Evolutionary conservation across 2,329 filamentous ascomycete genomes (phyloP).

Genomic region (Bisporella sp.): DNA sequence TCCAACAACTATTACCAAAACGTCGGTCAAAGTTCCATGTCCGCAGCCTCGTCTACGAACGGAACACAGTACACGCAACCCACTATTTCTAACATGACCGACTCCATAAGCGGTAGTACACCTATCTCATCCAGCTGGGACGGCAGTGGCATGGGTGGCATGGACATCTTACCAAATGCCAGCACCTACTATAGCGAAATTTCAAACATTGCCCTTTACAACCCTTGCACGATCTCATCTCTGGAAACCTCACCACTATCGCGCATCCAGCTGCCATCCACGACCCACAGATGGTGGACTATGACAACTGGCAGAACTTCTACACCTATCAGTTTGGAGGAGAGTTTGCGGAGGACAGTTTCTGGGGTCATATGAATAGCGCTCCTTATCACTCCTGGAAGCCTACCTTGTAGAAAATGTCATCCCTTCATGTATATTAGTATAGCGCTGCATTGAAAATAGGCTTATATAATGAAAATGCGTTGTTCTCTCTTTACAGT

Average conservation of each 20-base stretch:
- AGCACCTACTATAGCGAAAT: background rate
- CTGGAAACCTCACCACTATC: slow-evolving; percentile 40
- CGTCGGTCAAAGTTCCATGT: no score
- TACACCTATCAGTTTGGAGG: slow-evolving; percentile 45
- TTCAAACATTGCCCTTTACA: slow-evolving; percentile 48
- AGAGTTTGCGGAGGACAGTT: slow-evolving; percentile 46
- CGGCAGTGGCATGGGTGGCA: slow-evolving; percentile 9
- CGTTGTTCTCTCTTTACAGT: background rate
- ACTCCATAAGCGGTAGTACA: background rate
- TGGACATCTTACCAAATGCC: background rate
- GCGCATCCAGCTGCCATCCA: background rate
- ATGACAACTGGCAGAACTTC: slow-evolving; percentile 3
- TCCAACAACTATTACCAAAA: no score
- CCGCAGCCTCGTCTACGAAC: no score
- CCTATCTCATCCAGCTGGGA: slow-evolving; percentile 1
- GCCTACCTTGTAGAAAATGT: no score
- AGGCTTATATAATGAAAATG: background rate
- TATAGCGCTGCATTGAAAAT: background rate
- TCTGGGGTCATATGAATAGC: slow-evolving; percentile 50
- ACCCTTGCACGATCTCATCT: slow-evolving; percentile 49
- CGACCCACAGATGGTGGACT: slow-evolving; percentile 4
- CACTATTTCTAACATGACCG: slow-evolving; percentile 21
- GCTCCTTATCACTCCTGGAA: no score
- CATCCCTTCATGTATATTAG: slow-evolving; percentile 10
- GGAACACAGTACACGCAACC: slow-evolving; percentile 17